Conservation (phyloP, 306 rosid species). For the Gleditsia sinensis region DNA sequence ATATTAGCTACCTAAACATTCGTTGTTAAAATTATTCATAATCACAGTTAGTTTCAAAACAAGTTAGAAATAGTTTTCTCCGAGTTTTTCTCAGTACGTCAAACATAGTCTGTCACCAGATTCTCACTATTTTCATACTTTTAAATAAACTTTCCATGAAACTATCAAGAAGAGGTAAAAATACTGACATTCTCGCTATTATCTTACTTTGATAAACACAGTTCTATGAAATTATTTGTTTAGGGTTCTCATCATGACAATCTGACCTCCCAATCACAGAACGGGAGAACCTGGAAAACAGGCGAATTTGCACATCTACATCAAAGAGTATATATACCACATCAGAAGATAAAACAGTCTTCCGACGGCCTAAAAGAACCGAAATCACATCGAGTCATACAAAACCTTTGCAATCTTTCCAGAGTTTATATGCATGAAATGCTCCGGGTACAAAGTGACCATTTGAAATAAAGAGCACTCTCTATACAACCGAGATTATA, state of each 20-base stretch:
- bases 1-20: neutral
- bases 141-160: neutral
- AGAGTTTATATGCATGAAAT: constrained; percentile 43
- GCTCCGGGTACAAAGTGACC: constrained; percentile 47
- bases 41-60: neutral
- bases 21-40: neutral
- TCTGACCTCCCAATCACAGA: constrained; percentile 26
- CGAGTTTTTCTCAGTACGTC: neutral
- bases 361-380: constrained; percentile 36
- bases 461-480: constrained; percentile 44
- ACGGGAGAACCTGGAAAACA: constrained; percentile 30
- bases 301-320: constrained; percentile 35
- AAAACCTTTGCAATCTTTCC: constrained; percentile 46
- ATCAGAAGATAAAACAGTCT: constrained; percentile 34
- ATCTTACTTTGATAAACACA: neutral
- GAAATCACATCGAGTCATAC: constrained; percentile 47
- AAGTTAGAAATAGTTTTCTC: neutral
- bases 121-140: neutral
- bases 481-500: neutral
- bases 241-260: constrained; percentile 20
- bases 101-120: neutral
- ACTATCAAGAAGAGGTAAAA: neutral
- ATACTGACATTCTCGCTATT: neutral
- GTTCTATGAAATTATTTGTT: neutral
- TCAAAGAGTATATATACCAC: constrained; percentile 35